These are phyloP conservation scores for Mycogone perniciosa DNA, from an alignment of 2,329 filamentous ascomycete genomes.

Conservation along the genomic window DNA sequence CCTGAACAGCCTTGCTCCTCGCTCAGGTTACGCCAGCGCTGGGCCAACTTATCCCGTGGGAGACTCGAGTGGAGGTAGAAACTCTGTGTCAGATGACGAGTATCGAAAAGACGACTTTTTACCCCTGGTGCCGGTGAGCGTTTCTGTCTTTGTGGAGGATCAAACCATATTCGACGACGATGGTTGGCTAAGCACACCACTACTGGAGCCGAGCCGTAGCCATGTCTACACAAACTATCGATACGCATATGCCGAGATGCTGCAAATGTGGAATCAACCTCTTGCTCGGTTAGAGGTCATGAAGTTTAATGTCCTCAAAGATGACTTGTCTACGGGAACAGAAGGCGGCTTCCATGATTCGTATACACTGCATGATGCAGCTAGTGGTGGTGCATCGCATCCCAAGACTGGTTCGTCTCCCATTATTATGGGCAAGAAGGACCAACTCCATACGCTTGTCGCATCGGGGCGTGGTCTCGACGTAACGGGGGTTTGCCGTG, in stretches of 20 bases:
- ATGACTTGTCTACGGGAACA: slow-evolving; percentile 30
- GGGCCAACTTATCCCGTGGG: slow-evolving; percentile 39
- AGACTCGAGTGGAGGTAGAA: slow-evolving; percentile 42
- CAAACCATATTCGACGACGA: slow-evolving; percentile 63
- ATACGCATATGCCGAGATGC: slow-evolving; percentile 60
- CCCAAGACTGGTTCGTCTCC: slow-evolving; percentile 39
- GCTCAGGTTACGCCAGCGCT: slow-evolving; percentile 43
- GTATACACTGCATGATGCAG: slow-evolving; percentile 33
- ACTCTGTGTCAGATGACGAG: slow-evolving; percentile 51
- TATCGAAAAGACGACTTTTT: slow-evolving; percentile 39
- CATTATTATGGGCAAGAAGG: slow-evolving; percentile 52
- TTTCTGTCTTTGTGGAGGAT: slow-evolving; percentile 51
- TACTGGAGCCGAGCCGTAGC: slow-evolving; percentile 47
- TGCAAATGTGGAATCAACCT: slow-evolving; percentile 60
- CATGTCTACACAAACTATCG: slow-evolving; percentile 54
- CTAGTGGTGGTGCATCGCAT: slow-evolving; percentile 28
- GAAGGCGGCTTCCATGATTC: slow-evolving; percentile 31
- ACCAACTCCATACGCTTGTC: slow-evolving; percentile 44
- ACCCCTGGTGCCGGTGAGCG: slow-evolving; percentile 44
- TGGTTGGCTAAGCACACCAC: slow-evolving; percentile 54
- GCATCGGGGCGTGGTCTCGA: slow-evolving; percentile 53
- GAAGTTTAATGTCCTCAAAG: slow-evolving; percentile 60
- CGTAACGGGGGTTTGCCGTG: slow-evolving; percentile 55
- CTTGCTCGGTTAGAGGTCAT: slow-evolving; percentile 59
- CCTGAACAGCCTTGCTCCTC: slow-evolving; percentile 47